Percentiles rank a stretch among this genome's conserved stretches.
phyloP scores from a whole-genome alignment of 805 yeast genomes.

The Grigorovia humatica region DNA sequence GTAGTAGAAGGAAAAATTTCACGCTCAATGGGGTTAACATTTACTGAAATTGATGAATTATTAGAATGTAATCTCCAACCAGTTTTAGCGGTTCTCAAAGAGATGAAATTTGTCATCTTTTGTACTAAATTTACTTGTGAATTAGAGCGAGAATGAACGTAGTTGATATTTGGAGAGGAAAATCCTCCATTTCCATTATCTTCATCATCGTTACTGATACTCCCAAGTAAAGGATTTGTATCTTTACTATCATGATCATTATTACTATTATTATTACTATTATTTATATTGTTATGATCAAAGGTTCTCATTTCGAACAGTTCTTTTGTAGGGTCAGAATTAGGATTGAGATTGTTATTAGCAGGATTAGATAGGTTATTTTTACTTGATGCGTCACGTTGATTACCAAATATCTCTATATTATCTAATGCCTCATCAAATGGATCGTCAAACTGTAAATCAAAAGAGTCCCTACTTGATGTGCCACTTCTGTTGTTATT shows the following conservation, averaged over 20 bases:
- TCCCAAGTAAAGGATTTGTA: constrained; percentile 10
- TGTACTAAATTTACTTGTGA: constrained; percentile 2
- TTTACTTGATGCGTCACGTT: constrained; percentile 2
- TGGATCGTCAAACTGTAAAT: constrained; percentile 46
- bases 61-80: constrained; percentile 6
- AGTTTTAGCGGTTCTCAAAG: constrained; percentile 1
- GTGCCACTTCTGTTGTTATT: not conserved
- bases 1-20: constrained; percentile 36
- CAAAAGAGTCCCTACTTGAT: constrained; percentile 38
- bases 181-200: not conserved
- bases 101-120: not conserved
- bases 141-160: constrained; percentile 1
- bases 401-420: constrained; percentile 33
- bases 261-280: constrained; percentile 7
- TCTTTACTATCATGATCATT: constrained; percentile 8
- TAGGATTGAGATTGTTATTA: constrained; percentile 7
- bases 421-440: constrained; percentile 57
- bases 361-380: constrained; percentile 3
- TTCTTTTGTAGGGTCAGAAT: constrained; percentile 9
- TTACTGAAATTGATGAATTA: constrained; percentile 9
- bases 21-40: constrained; percentile 29
- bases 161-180: not conserved
- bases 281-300: constrained; percentile 5
- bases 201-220: constrained; percentile 2
- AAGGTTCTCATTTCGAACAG: constrained; percentile 23